Base-by-base conservation (phyloP, 2,329 filamentous ascomycete genomes). In the Raffaelea albimanens region DNA sequence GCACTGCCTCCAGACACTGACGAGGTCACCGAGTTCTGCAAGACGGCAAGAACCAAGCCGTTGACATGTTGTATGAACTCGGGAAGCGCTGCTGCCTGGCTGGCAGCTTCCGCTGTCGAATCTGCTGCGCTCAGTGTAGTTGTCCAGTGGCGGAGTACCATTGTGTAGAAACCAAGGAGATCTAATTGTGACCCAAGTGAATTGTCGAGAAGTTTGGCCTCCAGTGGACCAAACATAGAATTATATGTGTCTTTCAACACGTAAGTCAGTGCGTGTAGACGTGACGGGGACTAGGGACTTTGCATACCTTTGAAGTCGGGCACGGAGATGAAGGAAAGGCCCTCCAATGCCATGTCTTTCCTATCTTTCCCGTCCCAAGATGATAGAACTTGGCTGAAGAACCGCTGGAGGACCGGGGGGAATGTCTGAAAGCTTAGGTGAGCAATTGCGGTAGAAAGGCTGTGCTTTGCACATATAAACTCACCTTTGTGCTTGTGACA, bases 91-190 rank as follows among this genome's bases (percentile, higher is more conserved):
- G 40, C 39, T 7, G 49, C 41, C 4, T 23, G 11, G 25, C 23
- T 14, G 23, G 39, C 16, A 13, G 23, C 18, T 22, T 8, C 41
- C 11, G 13, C 43, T 40, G 16, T 21, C 23, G 11, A n/a, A 3
- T 67, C 60, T 3, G 59, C 58, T 0, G 73, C 66, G 19, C 68
- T 62, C 40, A 81, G 61, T 3, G 62, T 52, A 10, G 67, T 59
- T 7, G 66, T 67, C 80, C 80, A 83, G 49, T 80, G 74, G 11
- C 71, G 74, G 41, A 91, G 71, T 5, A 94, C 67, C 11, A 65
- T 63, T 2, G 75, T 81, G 62, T 91, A 93, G 52, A 88, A 80
- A 2, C 63, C 62, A 3, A 93, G 70, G 2, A 94, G 66, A 2
- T 68, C 68, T 0, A 75, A 58, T 55, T 82, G 82, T 1, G 80